These are phyloP conservation scores for Fusarium sp. DNA, from an alignment of 2,329 filamentous ascomycete species.

Conservation along the genomic window DNA sequence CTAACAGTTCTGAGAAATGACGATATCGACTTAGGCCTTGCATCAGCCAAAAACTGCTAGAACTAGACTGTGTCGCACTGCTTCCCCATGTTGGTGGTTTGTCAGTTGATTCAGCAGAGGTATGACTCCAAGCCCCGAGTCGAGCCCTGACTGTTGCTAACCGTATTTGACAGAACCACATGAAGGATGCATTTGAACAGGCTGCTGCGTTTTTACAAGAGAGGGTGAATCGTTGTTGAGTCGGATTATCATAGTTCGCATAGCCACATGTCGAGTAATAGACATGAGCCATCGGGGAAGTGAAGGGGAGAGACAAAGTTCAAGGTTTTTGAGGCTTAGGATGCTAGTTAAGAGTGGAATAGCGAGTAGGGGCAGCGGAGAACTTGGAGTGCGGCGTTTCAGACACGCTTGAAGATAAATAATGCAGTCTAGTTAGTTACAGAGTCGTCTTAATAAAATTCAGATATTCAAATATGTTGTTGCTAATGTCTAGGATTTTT, in stretches of 20 bases:
- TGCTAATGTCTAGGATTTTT: not conserved
- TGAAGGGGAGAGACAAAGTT: too few species aligned
- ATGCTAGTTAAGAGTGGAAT: too few species aligned
- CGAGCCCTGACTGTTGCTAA: not conserved
- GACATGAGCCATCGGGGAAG: too few species aligned
- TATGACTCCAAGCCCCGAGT: not conserved
- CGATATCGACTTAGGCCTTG: not conserved
- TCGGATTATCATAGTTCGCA: too few species aligned
- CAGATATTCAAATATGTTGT: too few species aligned
- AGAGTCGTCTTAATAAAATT: too few species aligned
- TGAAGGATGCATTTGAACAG: not conserved
- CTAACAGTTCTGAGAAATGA: not conserved
- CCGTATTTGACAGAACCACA: not conserved
- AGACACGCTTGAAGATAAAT: too few species aligned
- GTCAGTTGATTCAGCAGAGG: not conserved
- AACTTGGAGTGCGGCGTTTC: too few species aligned
- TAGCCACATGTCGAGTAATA: too few species aligned
- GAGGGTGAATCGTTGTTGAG: not conserved
- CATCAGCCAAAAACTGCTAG: not conserved
- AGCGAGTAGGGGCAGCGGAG: too few species aligned
- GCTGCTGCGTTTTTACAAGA: not conserved
- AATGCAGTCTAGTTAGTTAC: too few species aligned
- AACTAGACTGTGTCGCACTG: not conserved
- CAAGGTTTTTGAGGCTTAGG: too few species aligned
- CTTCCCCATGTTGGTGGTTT: not conserved